Percentiles rank a stretch among this genome's conserved stretches.
Evolutionary conservation across 306 rosid genomes (phyloP).

Genomic region (Arachis stenosperma): DNA sequence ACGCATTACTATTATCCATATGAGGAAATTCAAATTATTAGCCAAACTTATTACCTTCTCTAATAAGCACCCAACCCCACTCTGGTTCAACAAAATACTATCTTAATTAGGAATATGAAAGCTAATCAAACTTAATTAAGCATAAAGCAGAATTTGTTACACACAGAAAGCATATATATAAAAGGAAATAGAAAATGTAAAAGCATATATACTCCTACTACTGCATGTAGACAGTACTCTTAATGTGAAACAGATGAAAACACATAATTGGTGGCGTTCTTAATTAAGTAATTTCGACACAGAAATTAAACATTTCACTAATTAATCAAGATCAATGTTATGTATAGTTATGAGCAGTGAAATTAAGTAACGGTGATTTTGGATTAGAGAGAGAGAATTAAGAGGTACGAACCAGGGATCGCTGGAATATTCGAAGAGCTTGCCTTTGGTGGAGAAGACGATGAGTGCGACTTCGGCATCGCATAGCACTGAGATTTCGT

Average conservation of each 20-base stretch:
- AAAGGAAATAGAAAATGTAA: neutral
- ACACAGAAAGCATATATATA: too few species aligned
- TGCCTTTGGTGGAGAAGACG: slow-evolving; percentile 87
- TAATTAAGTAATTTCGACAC: too few species aligned
- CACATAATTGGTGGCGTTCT: too few species aligned
- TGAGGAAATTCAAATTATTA: too few species aligned
- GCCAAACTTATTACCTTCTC: neutral
- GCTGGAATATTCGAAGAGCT: slow-evolving; percentile 73
- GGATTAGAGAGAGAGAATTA: too few species aligned
- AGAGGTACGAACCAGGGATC: slow-evolving; percentile 63
- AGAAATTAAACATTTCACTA: neutral
- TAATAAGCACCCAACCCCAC: neutral
- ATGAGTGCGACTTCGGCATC: slow-evolving; percentile 91
- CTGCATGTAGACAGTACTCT: neutral
- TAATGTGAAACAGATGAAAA: too few species aligned
- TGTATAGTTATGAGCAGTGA: too few species aligned
- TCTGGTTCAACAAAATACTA: too few species aligned
- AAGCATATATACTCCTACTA: too few species aligned
- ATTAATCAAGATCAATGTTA: neutral
- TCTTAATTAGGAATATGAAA: neutral
- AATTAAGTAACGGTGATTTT: neutral
- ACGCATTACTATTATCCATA: too few species aligned
- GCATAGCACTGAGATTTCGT: slow-evolving; percentile 90
- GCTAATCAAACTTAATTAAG: neutral
- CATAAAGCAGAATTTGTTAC: too few species aligned